These are phyloP conservation scores for Emericellopsis cladophorae DNA, from an alignment of 2,329 filamentous ascomycete genomes.

Conservation along the genomic window DNA sequence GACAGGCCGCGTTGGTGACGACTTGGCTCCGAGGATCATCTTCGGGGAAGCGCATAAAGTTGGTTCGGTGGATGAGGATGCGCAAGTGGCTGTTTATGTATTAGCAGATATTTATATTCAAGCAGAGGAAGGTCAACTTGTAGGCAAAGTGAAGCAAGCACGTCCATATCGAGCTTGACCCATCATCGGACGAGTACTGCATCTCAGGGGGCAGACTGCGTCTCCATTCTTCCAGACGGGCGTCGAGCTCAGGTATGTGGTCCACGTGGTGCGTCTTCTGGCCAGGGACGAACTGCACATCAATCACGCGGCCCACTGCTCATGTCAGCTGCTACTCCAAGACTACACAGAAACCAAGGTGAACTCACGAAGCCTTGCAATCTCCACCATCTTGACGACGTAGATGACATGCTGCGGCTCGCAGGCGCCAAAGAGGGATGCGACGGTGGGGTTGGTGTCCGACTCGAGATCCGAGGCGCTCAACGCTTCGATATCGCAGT, in stretches of 20 bases:
- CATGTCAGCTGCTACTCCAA: background rate
- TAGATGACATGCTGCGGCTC: slow-evolving; percentile 20
- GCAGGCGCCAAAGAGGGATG: slow-evolving; percentile 13
- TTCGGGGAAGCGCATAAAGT: slow-evolving; percentile 14
- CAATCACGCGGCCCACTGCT: slow-evolving; percentile 20
- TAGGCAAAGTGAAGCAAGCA: slow-evolving; percentile 23
- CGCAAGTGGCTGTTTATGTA: slow-evolving; percentile 14
- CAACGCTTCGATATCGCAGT: slow-evolving; percentile 23
- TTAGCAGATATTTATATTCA: background rate
- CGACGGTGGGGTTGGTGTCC: slow-evolving; percentile 10
- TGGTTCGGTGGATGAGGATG: slow-evolving; percentile 21
- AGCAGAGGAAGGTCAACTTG: slow-evolving; percentile 11
- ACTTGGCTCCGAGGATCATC: slow-evolving; percentile 14
- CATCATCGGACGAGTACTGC: slow-evolving; percentile 16
- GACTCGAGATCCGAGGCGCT: slow-evolving; percentile 16
- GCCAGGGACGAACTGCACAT: slow-evolving; percentile 21
- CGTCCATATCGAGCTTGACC: slow-evolving; percentile 19
- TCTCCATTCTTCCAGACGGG: slow-evolving; percentile 18
- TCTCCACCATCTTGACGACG: slow-evolving; percentile 23
- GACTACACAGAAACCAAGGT: background rate
- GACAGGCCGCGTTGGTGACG: slow-evolving; percentile 17
- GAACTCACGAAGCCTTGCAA: slow-evolving; percentile 17
- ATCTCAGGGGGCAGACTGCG: slow-evolving; percentile 17
- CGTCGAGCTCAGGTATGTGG: slow-evolving; percentile 12
- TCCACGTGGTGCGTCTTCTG: slow-evolving; percentile 12